Conservation (phyloP, 2,329 filamentous ascomycete genomes). For the Myriosclerotinia duriaeana region DNA sequence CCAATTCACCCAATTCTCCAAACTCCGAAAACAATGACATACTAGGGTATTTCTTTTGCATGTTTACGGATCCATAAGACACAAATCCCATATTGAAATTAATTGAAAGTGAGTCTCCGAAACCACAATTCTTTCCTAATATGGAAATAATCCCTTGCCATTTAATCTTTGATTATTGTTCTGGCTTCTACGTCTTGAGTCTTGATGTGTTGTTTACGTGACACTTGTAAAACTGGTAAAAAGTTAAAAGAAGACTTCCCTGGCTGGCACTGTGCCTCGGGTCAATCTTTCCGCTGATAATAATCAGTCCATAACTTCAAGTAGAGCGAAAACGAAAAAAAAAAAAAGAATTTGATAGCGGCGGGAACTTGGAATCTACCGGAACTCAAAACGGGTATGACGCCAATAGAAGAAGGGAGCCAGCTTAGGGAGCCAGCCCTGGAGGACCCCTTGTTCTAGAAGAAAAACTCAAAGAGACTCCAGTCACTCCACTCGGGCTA, state of each 20-base stretch:
- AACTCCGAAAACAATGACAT: conserved; percentile 17
- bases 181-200: background rate
- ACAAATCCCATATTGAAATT: background rate
- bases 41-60: background rate
- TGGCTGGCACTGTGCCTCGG: too few relatives aligned
- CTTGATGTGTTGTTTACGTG: too few relatives aligned
- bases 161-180: background rate
- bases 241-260: too few relatives aligned
- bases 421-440: too few relatives aligned
- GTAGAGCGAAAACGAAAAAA: background rate
- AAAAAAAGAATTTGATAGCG: conserved; percentile 5
- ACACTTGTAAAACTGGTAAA: too few relatives aligned
- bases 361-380: background rate
- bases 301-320: too few relatives aligned
- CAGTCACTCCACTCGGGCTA: too few relatives aligned
- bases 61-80: conserved; percentile 6
- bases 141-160: background rate
- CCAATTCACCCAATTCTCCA: background rate
- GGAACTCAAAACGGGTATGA: conserved; percentile 13
- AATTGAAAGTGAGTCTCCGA: background rate
- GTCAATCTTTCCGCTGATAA: background rate
- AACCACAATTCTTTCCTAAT: background rate
- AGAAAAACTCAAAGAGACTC: too few relatives aligned
- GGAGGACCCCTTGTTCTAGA: too few relatives aligned
- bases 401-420: background rate